Base-by-base conservation (phyloP, 352 stramenopile genomes). In the Phytophthora pini region DNA sequence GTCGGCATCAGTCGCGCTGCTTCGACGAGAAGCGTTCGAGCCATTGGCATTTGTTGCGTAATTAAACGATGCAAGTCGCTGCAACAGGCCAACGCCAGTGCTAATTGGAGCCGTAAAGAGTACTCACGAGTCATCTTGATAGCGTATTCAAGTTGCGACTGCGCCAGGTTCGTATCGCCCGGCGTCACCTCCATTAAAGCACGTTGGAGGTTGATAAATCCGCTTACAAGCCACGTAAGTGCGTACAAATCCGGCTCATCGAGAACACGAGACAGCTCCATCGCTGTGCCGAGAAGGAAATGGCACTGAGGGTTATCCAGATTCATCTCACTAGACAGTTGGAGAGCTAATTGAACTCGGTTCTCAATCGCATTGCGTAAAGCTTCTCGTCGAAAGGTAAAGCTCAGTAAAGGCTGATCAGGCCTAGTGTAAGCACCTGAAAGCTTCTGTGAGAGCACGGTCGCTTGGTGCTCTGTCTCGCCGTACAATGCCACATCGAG, bases 231-330 rank as follows among this genome's bases (percentile, higher is more conserved):
- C 77, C 72, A 87, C 43, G 77, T 72, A 34, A 87, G 68, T 3
- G 72, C 64, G 34, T 68, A 50, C 38, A 87, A 50, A 54, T 87
- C 77, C 0, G 77, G 77, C 17, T 87, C 77, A 34, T 87, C 74
- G 0, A 87, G 66, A 8, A 69, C 65, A 26, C 62, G 50, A 0
- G 77, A 54, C 3, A 82, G 31, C 40, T 79, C 65, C 74, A 80
- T 80, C 2, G 77, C 72, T 34, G 72, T 80, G 22, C 70, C 70
- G 2, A 87, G 55, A 0, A 84, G 38, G 17, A 68, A 69, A 39
- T 76, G 53, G 29, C 69, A 72, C 2, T 70, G 62, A n/a, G 65
- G 38, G 7, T 80, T 70, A 11, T 62, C 62, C 12, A 74, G 44
- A 27, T 64, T 39, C 17, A 59, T 57, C 8, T 80, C 77, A 3